Conservation (phyloP, 495 filamentous ascomycete species). For the Penicillium nucicola region DNA sequence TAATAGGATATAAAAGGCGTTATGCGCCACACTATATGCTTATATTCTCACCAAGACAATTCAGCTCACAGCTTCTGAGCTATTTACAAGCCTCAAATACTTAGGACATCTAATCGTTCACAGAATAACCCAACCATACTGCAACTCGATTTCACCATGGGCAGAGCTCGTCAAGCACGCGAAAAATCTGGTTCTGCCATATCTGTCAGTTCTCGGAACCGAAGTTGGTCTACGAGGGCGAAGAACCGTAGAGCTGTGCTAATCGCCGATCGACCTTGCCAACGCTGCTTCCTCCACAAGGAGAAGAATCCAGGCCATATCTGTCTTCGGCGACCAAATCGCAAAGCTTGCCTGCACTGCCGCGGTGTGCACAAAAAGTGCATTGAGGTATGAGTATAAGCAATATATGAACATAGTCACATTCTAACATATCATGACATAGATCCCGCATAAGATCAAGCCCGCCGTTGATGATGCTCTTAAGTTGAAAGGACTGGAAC, state of each 20-base stretch:
- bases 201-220: too few species aligned
- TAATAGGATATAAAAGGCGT: too few species aligned
- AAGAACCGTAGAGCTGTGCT: too few species aligned
- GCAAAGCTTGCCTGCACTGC: slow-evolving; percentile 1
- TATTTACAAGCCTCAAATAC: background rate
- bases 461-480: background rate
- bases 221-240: too few species aligned
- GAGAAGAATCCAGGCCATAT: background rate
- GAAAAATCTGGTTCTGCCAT: background rate
- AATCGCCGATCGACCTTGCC: background rate
- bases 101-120: background rate
- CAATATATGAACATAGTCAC: too few species aligned
- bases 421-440: background rate
- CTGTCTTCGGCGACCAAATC: background rate
- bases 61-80: too few species aligned
- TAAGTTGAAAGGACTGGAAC: background rate
- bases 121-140: background rate
- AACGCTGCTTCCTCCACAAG: slow-evolving; percentile 9
- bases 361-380: background rate
- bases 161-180: too few species aligned
- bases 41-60: too few species aligned
- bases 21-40: too few species aligned
- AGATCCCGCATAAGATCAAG: background rate
- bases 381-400: background rate
- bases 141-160: background rate